Evolutionary conservation across 1,139 yeast genomes (phyloP).

Genomic region (Saccharomyces hybrid): DNA sequence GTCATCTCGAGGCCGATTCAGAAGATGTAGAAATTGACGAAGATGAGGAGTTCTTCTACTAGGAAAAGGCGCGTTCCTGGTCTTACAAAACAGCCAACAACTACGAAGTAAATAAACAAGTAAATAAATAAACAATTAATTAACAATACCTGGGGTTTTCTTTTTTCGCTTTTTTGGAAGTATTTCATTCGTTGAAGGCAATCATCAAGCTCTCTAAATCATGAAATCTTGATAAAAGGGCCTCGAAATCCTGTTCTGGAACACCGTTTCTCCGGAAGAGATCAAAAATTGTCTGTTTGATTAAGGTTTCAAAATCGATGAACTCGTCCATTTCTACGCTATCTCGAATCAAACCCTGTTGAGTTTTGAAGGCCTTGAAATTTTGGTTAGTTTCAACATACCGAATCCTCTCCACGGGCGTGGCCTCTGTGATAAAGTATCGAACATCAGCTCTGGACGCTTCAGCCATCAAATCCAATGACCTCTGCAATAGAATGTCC

Average conservation of each 20-base stretch:
- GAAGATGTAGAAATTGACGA: constrained; percentile 7
- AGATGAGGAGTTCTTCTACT: constrained; percentile 3
- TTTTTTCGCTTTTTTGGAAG: background rate
- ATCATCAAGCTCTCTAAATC: constrained; percentile 4
- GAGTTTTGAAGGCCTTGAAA: constrained; percentile 1
- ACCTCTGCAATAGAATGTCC: constrained; percentile 6
- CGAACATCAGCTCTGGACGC: background rate
- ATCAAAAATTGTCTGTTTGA: constrained; percentile 9
- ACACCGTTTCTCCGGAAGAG: constrained; percentile 6
- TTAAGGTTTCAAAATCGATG: constrained; percentile 8
- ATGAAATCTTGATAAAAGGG: constrained; percentile 4
- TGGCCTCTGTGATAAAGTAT: constrained; percentile 8
- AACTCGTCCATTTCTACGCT: background rate
- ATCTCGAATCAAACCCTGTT: background rate
- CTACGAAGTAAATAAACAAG: background rate
- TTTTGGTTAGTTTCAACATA: constrained; percentile 7
- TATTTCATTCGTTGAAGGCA: background rate
- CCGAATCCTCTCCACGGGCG: constrained; percentile 5
- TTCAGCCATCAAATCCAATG: background rate
- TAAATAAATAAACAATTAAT: background rate
- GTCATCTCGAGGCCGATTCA: background rate
- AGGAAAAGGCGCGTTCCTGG: background rate
- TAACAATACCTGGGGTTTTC: background rate
- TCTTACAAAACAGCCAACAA: background rate
- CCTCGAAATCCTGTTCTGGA: constrained; percentile 10